These are phyloP conservation scores for Populus trichocarpa DNA, from an alignment of 441 rosid genomes.

Conservation along the genomic window DNA sequence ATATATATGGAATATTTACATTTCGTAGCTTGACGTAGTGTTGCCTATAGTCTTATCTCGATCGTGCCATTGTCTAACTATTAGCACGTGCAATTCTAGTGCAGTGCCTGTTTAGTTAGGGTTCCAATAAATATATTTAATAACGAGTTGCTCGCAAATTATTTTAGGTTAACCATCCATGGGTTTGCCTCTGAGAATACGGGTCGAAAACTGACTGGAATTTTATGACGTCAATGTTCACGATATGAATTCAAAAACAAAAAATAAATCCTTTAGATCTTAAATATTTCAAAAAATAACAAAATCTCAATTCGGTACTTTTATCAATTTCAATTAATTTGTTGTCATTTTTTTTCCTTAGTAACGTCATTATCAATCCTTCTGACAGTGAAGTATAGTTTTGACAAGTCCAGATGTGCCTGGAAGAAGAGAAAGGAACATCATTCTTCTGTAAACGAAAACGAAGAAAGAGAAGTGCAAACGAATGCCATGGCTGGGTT, in stretches of 20 bases:
- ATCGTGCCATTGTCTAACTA: neutral
- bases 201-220: neutral
- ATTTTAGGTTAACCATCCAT: neutral
- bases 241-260: neutral
- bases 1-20: neutral
- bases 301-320: too few species aligned
- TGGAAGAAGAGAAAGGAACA: neutral
- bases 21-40: neutral
- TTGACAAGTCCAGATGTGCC: neutral
- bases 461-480: neutral
- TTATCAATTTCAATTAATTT: too few species aligned
- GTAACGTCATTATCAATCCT: too few species aligned
- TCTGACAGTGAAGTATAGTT: neutral
- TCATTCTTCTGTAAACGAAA: neutral
- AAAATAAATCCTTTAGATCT: too few species aligned
- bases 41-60: neutral
- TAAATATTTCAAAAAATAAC: too few species aligned
- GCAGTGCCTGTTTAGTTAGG: neutral
- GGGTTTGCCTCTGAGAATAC: neutral
- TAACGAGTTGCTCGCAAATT: too few species aligned
- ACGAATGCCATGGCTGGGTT: neutral
- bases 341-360: neutral
- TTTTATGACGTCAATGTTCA: neutral
- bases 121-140: neutral
- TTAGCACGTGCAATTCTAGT: neutral